Evolutionary conservation across 345 rosid genomes (phyloP).

Genomic region (Linum trigynum): DNA sequence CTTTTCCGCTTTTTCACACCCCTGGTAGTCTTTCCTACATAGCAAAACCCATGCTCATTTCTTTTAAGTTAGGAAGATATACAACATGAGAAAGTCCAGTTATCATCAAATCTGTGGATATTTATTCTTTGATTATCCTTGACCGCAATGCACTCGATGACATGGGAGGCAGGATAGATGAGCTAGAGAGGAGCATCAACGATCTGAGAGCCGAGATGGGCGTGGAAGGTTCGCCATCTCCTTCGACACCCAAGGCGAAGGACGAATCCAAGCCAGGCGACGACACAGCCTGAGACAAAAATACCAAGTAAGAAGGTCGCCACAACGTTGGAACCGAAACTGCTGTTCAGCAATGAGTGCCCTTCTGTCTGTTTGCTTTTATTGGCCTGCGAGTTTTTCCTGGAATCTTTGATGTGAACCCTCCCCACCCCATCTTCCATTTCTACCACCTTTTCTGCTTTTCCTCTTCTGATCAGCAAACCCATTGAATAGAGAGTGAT

Average conservation of each 20-base stretch:
- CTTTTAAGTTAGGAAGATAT: background rate
- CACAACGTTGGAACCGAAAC: background rate
- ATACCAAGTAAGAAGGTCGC: background rate
- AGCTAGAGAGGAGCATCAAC: conserved; percentile 1
- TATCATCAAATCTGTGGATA: background rate
- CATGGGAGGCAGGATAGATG: conserved; percentile 65
- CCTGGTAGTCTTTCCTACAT: background rate
- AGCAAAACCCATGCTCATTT: background rate
- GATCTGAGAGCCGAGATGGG: conserved; percentile 2
- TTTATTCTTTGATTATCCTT: background rate
- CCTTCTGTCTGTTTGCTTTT: background rate
- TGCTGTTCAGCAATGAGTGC: background rate
- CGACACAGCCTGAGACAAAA: conserved; percentile 25
- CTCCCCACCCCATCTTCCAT: background rate
- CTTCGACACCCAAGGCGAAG: conserved; percentile 36
- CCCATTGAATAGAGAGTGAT: background rate
- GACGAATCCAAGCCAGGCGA: conserved; percentile 13
- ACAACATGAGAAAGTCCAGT: background rate
- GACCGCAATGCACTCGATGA: background rate
- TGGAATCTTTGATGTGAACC: background rate
- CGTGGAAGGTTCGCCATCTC: conserved; percentile 41
- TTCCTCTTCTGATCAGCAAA: background rate
- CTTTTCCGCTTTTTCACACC: background rate
- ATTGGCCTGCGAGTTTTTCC: background rate
- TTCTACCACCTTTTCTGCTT: background rate